Percentiles rank a stretch among this genome's conserved stretches.
These are phyloP conservation scores for Trametes sanguinea DNA, from an alignment of 768 basidiomycete species.

Conservation along the genomic window DNA sequence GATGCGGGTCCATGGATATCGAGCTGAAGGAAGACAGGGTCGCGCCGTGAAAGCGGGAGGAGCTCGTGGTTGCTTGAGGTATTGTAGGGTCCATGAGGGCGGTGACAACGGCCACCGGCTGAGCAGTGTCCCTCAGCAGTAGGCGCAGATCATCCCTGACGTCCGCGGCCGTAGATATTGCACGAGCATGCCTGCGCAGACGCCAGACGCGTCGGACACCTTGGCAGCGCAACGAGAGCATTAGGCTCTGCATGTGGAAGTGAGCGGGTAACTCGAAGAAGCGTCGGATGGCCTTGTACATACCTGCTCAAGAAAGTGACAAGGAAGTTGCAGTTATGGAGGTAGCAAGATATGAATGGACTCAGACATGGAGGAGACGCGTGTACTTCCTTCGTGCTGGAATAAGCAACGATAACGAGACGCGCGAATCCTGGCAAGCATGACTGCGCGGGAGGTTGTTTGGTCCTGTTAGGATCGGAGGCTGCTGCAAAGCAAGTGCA, in stretches of 20 bases:
- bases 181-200: neutral
- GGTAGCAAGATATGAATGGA: neutral
- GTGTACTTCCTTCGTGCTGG: neutral
- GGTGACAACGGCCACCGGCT: constrained; percentile 87
- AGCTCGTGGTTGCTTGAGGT: neutral
- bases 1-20: constrained; percentile 85
- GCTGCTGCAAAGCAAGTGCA: constrained; percentile 21
- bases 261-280: too few species aligned
- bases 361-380: neutral
- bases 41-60: constrained; percentile 71
- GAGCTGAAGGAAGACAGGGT: constrained; percentile 94
- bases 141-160: constrained; percentile 43
- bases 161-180: neutral
- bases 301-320: too few species aligned
- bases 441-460: constrained; percentile 18
- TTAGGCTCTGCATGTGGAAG: neutral
- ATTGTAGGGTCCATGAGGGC: constrained; percentile 50
- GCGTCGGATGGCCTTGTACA: too few species aligned
- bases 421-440: neutral
- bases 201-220: neutral
- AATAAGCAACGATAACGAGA: constrained; percentile 1
- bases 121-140: constrained; percentile 74
- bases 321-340: neutral
- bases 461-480: constrained; percentile 27
- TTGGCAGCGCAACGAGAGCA: neutral